These are phyloP conservation scores for Dillenia turbinata DNA, from an alignment of 164 flowering plant genomes.

Conservation along the genomic window DNA sequence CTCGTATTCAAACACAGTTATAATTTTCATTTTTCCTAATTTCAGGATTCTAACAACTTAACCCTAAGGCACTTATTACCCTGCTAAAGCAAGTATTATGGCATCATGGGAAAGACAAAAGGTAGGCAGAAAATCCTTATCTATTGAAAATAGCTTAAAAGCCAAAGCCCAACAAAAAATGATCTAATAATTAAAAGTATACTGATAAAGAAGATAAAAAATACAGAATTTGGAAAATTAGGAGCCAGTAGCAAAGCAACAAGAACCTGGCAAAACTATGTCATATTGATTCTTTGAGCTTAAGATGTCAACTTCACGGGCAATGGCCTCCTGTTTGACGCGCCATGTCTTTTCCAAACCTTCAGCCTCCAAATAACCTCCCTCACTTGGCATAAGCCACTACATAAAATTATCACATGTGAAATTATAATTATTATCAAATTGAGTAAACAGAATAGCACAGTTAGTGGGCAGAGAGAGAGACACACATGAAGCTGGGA, in stretches of 20 bases:
- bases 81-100: too few species aligned
- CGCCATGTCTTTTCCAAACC: conserved; percentile 90
- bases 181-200: not conserved
- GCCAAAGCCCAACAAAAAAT: not conserved
- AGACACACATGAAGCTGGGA: too few species aligned
- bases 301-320: conserved; percentile 65
- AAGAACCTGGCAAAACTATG: conserved; percentile 78
- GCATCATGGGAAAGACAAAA: too few species aligned
- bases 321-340: conserved; percentile 64
- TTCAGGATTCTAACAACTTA: too few species aligned
- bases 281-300: conserved; percentile 81
- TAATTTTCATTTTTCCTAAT: too few species aligned
- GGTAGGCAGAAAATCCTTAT: not conserved
- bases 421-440: not conserved
- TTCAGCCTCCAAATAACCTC: conserved; percentile 82
- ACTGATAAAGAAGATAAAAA: not conserved
- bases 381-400: conserved; percentile 96
- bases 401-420: conserved; percentile 14
- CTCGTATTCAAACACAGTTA: too few species aligned
- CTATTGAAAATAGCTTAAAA: not conserved
- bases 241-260: not conserved
- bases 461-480: too few species aligned
- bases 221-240: not conserved
- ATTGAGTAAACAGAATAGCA: too few species aligned
- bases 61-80: too few species aligned